Evolutionary conservation across 2,329 filamentous ascomycete genomes (phyloP).

Genomic region (Xylaria multiplex): DNA sequence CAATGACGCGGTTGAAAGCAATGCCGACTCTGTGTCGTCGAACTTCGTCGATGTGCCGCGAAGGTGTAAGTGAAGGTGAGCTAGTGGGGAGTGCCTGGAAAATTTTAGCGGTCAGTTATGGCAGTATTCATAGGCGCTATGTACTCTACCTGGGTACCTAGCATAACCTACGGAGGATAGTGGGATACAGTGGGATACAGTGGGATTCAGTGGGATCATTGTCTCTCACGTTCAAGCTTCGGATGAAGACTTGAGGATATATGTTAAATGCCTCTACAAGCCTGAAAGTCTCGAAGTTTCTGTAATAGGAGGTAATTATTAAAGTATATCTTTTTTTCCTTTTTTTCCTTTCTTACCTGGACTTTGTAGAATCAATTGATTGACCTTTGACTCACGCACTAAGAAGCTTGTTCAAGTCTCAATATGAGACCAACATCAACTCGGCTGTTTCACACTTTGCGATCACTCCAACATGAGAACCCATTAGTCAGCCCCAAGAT

Average conservation of each 20-base stretch:
- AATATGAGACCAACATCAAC: conserved; percentile 53
- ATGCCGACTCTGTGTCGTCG: background rate
- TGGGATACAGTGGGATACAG: background rate
- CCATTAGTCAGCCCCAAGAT: conserved; percentile 70
- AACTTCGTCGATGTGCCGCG: conserved; percentile 9
- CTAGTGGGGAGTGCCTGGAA: conserved; percentile 45
- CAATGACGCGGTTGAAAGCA: conserved; percentile 9
- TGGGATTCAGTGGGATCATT: background rate
- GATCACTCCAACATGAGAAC: conserved; percentile 79
- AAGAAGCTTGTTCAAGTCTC: conserved; percentile 2
- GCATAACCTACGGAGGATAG: too few relatives aligned
- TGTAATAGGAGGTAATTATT: too few relatives aligned
- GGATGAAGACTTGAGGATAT: too few relatives aligned
- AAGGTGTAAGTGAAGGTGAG: conserved; percentile 21
- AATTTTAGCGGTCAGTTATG: conserved; percentile 62
- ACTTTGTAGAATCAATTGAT: too few relatives aligned
- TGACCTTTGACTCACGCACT: too few relatives aligned
- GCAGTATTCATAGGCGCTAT: conserved; percentile 52
- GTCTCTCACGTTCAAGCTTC: too few relatives aligned
- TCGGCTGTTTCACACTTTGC: conserved; percentile 63
- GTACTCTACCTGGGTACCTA: too few relatives aligned
- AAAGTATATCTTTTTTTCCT: too few relatives aligned
- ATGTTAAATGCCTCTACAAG: too few relatives aligned
- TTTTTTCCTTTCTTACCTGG: too few relatives aligned
- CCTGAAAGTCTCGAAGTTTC: too few relatives aligned